phyloP scores from a whole-genome alignment of 139 green algal species.

The Coelastrella sp. region DNA sequence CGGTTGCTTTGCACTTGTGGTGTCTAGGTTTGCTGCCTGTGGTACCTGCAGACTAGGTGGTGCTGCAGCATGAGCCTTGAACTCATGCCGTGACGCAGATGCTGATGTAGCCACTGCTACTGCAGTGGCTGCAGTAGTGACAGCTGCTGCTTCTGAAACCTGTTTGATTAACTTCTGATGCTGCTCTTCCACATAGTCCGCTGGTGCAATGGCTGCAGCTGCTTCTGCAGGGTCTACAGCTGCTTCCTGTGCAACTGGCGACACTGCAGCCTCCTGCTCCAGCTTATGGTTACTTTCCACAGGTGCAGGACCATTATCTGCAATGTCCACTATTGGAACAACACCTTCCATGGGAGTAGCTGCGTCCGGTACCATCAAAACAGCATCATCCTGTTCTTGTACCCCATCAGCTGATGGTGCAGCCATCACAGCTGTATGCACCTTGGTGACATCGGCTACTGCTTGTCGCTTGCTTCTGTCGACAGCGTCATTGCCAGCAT shows the following conservation, averaged over 20 bases:
- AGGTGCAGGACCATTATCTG: neutral
- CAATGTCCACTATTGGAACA: too few species aligned
- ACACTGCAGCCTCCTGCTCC: neutral
- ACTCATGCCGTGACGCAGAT: neutral
- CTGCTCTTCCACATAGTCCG: neutral
- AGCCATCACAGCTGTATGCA: neutral
- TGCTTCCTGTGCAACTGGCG: neutral
- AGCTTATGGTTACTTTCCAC: neutral
- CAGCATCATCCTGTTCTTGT: too few species aligned
- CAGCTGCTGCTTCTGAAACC: neutral
- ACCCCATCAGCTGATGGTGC: neutral
- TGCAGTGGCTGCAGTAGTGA: neutral
- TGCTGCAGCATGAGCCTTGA: neutral
- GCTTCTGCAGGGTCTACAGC: slow-evolving; percentile 6
- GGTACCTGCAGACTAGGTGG: neutral
- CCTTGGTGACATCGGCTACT: neutral
- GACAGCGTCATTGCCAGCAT: neutral
- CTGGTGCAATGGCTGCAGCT: neutral
- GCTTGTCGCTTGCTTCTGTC: neutral
- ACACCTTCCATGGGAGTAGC: too few species aligned
- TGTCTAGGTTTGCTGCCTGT: neutral
- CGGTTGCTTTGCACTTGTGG: neutral
- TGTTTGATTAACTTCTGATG: neutral
- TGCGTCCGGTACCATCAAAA: too few species aligned
- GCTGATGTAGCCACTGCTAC: neutral